A percentile compares a stretch with the other conserved stretches of the same genome.
Evolutionary conservation across 163 green algal species (phyloP).

Genomic region (Picocystis sp.): DNA sequence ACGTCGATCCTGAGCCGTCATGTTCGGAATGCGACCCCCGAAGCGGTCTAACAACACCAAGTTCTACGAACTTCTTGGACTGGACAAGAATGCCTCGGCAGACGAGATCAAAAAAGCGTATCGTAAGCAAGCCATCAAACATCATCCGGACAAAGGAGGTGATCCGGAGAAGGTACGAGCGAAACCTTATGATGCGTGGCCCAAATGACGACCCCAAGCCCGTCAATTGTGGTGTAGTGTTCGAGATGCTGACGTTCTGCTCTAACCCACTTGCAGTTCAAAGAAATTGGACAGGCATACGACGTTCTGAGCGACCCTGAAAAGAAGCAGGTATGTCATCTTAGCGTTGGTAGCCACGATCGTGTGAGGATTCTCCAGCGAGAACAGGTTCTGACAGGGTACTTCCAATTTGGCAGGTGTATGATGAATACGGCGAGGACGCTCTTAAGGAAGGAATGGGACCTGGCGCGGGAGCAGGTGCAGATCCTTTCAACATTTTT

Average conservation of each 20-base stretch:
- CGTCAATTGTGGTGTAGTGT: no score
- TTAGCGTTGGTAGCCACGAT: no score
- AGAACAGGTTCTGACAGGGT: no score
- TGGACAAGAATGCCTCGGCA: no score
- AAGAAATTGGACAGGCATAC: conserved; percentile 28
- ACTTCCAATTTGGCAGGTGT: background rate
- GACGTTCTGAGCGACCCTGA: conserved; percentile 33
- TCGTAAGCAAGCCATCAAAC: conserved; percentile 31
- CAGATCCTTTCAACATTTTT: conserved; percentile 60
- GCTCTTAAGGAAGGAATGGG: conserved; percentile 88
- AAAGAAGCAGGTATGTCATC: conserved; percentile 14
- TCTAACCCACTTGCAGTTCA: conserved; percentile 19
- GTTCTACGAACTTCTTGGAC: no score
- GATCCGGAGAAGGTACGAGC: conserved; percentile 26
- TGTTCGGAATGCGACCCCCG: no score
- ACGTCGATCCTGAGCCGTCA: no score
- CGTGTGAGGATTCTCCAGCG: no score
- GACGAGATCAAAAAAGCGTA: conserved; percentile 28
- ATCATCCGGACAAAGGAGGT: conserved; percentile 36
- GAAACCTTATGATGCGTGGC: conserved; percentile 5
- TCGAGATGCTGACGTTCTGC: background rate
- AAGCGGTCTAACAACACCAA: background rate
- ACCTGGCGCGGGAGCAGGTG: conserved; percentile 28
- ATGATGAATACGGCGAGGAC: conserved; percentile 84
- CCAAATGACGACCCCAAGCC: background rate